Evolutionary conservation across 768 basidiomycete genomes (phyloP).

Genomic region (Calocybe indica): DNA sequence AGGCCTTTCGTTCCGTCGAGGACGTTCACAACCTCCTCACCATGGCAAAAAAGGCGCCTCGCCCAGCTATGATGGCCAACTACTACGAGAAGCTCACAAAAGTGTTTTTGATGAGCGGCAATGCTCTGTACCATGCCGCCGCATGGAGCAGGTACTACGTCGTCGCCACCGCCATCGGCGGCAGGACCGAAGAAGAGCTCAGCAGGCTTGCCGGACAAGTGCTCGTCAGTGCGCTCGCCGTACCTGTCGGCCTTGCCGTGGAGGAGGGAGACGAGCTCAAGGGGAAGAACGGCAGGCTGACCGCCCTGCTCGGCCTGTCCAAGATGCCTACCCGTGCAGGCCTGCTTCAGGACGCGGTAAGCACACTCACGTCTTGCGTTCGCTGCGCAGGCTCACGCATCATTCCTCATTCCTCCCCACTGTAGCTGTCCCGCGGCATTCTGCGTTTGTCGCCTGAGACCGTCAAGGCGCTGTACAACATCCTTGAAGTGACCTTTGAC

Average conservation of each 20-base stretch:
- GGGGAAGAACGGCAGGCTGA: conserved; percentile 72
- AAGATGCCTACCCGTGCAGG: conserved; percentile 84
- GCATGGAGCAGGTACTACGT: conserved; percentile 88
- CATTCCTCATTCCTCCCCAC: neutral
- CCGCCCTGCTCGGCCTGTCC: conserved; percentile 77
- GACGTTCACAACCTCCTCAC: conserved; percentile 95
- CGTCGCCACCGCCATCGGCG: conserved; percentile 65
- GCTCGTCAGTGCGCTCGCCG: conserved; percentile 86
- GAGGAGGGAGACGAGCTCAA: conserved; percentile 42
- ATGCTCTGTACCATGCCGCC: conserved; percentile 93
- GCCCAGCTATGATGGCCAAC: conserved; percentile 96
- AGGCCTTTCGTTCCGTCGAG: conserved; percentile 96
- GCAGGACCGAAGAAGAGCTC: conserved; percentile 73
- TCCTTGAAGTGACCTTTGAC: conserved; percentile 91
- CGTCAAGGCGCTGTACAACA: conserved; percentile 76
- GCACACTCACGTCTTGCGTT: neutral
- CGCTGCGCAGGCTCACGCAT: conserved; percentile 2
- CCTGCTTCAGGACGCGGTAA: conserved; percentile 80
- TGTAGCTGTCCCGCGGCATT: conserved; percentile 73
- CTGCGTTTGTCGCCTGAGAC: conserved; percentile 71
- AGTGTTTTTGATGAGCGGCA: conserved; percentile 94
- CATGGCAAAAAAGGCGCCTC: conserved; percentile 88
- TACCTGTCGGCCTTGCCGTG: conserved; percentile 68
- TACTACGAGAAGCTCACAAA: conserved; percentile 98
- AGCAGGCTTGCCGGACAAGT: conserved; percentile 84